These are phyloP conservation scores for Stephania yunnanensis DNA, from an alignment of 164 flowering plant genomes.

Conservation along the genomic window DNA sequence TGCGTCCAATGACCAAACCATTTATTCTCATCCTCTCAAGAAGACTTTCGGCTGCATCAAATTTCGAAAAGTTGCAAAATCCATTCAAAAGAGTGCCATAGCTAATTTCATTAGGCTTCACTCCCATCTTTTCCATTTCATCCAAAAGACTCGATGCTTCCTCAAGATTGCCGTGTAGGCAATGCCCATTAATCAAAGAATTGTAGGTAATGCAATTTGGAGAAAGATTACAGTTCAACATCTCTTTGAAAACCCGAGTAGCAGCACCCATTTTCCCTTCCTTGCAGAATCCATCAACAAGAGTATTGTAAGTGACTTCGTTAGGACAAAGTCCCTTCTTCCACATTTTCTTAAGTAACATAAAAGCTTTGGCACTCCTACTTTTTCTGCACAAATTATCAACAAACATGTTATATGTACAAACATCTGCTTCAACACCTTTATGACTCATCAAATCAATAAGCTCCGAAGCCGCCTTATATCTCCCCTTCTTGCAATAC, in stretches of 20 bases:
- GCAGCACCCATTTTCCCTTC: conserved; percentile 70
- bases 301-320: conserved; percentile 67
- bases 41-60: conserved; percentile 43
- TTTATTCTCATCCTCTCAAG: conserved; percentile 43
- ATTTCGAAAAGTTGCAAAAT: conserved; percentile 46
- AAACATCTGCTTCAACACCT: conserved; percentile 67
- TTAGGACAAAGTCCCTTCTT: conserved; percentile 52
- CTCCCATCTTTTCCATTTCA: conserved; percentile 51
- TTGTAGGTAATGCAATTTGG: conserved; percentile 67
- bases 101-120: conserved; percentile 53
- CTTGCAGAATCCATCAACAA: conserved; percentile 68
- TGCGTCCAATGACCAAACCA: conserved; percentile 32
- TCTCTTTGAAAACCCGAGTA: conserved; percentile 46
- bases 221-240: conserved; percentile 40
- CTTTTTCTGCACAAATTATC: conserved; percentile 55
- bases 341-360: conserved; percentile 69
- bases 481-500: conserved; percentile 71
- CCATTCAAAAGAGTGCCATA: conserved; percentile 73
- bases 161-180: conserved; percentile 41
- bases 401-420: conserved; percentile 69
- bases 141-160: conserved; percentile 52
- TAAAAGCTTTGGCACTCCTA: conserved; percentile 62
- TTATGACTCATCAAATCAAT: conserved; percentile 57
- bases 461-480: conserved; percentile 54
- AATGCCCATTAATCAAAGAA: conserved; percentile 60